Conservation (phyloP, 2,329 filamentous ascomycete genomes). For the Fusarium domesticum region DNA sequence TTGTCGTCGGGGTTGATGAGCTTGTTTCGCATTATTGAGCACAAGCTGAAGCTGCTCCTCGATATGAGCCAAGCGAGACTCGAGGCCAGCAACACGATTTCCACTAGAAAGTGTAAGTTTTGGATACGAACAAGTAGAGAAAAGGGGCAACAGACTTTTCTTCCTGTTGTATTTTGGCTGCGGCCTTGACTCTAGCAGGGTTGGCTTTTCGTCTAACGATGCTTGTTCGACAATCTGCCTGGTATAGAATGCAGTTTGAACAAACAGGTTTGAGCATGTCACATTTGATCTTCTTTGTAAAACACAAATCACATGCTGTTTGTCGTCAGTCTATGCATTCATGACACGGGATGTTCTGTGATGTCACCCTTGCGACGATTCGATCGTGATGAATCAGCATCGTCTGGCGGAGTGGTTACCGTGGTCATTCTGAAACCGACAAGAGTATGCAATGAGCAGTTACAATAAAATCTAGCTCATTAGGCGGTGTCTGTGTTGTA, state of each 20-base stretch:
- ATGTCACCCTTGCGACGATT: constrained; percentile 25
- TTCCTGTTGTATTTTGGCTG: constrained; percentile 6
- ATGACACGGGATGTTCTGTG: not conserved
- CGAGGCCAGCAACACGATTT: constrained; percentile 10
- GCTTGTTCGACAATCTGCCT: constrained; percentile 36
- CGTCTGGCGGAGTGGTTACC: constrained; percentile 11
- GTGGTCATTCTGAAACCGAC: not conserved
- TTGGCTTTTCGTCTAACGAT: constrained; percentile 27
- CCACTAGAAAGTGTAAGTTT: constrained; percentile 1
- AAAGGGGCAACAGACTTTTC: constrained; percentile 12
- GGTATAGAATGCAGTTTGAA: constrained; percentile 44
- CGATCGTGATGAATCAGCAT: constrained; percentile 12
- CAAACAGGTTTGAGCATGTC: constrained; percentile 44
- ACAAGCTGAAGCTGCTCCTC: constrained; percentile 34
- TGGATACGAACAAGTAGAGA: not conserved
- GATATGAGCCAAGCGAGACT: constrained; percentile 31
- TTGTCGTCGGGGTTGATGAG: constrained; percentile 1
- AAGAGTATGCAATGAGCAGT: no score
- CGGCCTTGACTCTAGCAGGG: constrained; percentile 15
- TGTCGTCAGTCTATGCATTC: not conserved
- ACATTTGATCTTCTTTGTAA: constrained; percentile 46
- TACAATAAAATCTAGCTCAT: no score
- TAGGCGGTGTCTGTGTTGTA: no score
- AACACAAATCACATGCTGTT: constrained; percentile 43
- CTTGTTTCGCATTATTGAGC: constrained; percentile 23